A percentile compares a stretch with the other conserved stretches of the same genome.
phyloP scores from a whole-genome alignment of 2,329 filamentous ascomycete genomes.

The Pseudogymnoascus destructans region DNA sequence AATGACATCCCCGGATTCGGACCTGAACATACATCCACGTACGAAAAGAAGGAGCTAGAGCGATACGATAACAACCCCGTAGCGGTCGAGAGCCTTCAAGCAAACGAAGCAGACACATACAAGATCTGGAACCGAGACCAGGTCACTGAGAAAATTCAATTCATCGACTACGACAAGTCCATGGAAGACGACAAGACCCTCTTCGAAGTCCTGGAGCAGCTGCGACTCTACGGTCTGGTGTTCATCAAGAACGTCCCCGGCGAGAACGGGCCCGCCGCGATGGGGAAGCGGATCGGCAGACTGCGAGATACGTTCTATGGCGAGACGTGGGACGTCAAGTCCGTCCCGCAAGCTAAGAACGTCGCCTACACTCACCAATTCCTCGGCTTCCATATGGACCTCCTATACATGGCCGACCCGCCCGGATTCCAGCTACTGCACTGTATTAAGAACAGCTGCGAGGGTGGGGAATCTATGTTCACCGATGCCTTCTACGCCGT shows the following conservation, averaged over 20 bases:
- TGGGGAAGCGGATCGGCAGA: constrained; percentile 62
- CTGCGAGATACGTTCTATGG: constrained; percentile 87
- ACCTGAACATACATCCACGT: constrained; percentile 20
- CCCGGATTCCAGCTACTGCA: constrained; percentile 81
- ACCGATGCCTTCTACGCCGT: constrained; percentile 59
- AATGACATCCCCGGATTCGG: constrained; percentile 34
- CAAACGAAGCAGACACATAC: not conserved
- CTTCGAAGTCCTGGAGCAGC: constrained; percentile 44
- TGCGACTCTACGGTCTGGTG: constrained; percentile 58
- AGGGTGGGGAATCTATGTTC: constrained; percentile 78
- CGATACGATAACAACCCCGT: constrained; percentile 15
- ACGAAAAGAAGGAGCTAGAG: constrained; percentile 8
- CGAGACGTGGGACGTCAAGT: constrained; percentile 76
- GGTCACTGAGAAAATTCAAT: constrained; percentile 37
- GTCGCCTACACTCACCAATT: constrained; percentile 77
- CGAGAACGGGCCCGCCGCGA: constrained; percentile 49
- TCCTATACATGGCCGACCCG: constrained; percentile 70
- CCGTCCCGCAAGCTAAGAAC: constrained; percentile 73
- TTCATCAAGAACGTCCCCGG: constrained; percentile 65
- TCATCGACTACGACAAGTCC: constrained; percentile 59
- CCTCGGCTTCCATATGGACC: constrained; percentile 84
- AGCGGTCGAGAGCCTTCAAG: not conserved
- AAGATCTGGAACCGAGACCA: constrained; percentile 32
- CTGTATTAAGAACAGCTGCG: constrained; percentile 67
- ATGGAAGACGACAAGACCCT: constrained; percentile 47